Evolutionary conservation across 2,329 filamentous ascomycete genomes (phyloP), one percentile per base, ranked within the genome.

Genomic region (Aspergillus hortae): DNA sequence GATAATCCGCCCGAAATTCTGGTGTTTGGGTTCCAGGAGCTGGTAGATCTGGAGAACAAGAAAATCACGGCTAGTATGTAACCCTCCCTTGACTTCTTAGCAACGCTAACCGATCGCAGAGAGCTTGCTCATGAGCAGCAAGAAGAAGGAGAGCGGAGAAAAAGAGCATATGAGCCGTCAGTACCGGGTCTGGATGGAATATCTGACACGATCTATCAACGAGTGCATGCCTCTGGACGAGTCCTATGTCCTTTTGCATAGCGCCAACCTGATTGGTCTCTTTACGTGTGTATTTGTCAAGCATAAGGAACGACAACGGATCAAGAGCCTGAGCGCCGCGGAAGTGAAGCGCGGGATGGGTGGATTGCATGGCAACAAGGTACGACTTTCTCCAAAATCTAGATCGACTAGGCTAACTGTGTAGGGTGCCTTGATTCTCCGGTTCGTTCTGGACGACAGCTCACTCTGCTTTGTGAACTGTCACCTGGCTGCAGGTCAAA

Each of bases 11-110:
- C 94, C 0, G 94, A 97, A 61, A 91, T 99, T 46, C 74, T 97
- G 2, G 83, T 97, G 1, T 99, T 99, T 76, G 92, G 92, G 1
- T 99, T 99, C 70, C 94, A 99, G 70, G 94, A 99, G 71, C 80
- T 99, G n/a, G 94, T 99, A 4, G 94, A 99, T 66, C 78, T 99
- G 6, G 94, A 99, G 69, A 90, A 99, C 74, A 97, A 97, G 75
- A 95, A 92, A 60, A 88, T 95, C 46, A 97, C 92, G 19, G 94
- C 94, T n/a, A 96, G 85, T 84, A 71, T 65, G 80, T 78, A 53
- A 47, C 7, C 1, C 23, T 30, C 15, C 15, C 21, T 45, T 4
- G 15, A 7, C n/a, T n/a, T 10, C 12, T 25, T 10, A 6, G 2
- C 6, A 17, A 23, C 51, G 48, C 67, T 77, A 62, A 77, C 23